Percentiles rank a stretch among this genome's conserved stretches.
Conservation (phyloP, 2,329 filamentous ascomycete genomes). For the Trichoderma lentiforme region DNA sequence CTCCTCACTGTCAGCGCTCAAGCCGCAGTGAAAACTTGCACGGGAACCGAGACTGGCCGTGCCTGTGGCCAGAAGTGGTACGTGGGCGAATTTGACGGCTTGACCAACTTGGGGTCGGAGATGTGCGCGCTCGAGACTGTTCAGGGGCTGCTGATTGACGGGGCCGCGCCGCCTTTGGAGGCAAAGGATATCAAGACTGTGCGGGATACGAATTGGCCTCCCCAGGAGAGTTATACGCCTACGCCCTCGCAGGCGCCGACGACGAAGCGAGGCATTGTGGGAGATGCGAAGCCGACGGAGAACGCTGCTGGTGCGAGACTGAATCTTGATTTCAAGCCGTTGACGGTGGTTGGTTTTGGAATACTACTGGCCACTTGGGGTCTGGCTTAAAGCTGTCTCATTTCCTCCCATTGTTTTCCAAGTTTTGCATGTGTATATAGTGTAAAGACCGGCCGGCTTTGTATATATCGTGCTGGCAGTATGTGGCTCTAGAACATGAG, state of each 20-base stretch:
- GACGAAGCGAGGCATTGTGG: background rate
- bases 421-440: background rate
- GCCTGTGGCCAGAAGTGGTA: constrained; percentile 65
- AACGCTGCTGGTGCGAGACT: background rate
- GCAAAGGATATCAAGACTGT: constrained; percentile 48
- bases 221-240: background rate
- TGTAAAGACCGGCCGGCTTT: background rate
- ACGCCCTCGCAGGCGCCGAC: background rate
- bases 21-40: constrained; percentile 56
- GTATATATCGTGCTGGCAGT: background rate
- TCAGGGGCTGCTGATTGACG: constrained; percentile 53
- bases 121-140: constrained; percentile 63
- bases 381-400: background rate
- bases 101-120: constrained; percentile 57
- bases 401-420: background rate
- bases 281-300: background rate
- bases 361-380: constrained; percentile 2
- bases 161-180: constrained; percentile 44
- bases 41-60: constrained; percentile 49
- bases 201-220: constrained; percentile 26
- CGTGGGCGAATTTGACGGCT: constrained; percentile 52
- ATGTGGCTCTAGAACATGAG: background rate
- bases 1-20: constrained; percentile 50
- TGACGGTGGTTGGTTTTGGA: background rate
- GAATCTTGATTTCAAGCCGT: background rate